phyloP scores from a whole-genome alignment of 805 yeast species.

The Isabelozyma gotoi region DNA sequence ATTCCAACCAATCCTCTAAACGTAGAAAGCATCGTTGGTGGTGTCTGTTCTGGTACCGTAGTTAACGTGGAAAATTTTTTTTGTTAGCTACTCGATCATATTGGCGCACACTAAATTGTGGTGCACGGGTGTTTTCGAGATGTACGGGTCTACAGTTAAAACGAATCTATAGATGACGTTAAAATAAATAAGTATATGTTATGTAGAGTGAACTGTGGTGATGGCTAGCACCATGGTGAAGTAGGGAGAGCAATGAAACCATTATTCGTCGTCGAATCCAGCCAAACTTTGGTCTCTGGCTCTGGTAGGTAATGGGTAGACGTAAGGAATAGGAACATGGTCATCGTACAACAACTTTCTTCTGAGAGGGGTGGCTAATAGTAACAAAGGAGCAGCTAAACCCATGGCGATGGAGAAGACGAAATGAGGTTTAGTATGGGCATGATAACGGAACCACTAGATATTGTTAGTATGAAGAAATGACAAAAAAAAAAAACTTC shows the following conservation, averaged over 20 bases:
- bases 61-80: neutral
- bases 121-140: neutral
- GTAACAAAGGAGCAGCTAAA: slow-evolving; percentile 62
- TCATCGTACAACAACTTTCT: slow-evolving; percentile 65
- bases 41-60: neutral
- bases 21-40: neutral
- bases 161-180: neutral
- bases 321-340: slow-evolving; percentile 63
- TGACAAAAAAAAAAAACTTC: neutral
- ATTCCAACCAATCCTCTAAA: neutral
- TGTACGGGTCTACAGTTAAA: neutral
- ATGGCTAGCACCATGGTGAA: neutral
- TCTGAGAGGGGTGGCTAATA: slow-evolving; percentile 66
- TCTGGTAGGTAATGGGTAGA: slow-evolving; percentile 57
- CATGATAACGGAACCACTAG: slow-evolving; percentile 74
- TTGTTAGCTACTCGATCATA: neutral
- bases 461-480: slow-evolving; percentile 18
- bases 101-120: neutral
- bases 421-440: slow-evolving; percentile 74
- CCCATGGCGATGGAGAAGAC: slow-evolving; percentile 67
- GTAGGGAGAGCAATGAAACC: neutral
- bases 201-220: neutral
- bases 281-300: slow-evolving; percentile 46
- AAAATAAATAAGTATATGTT: too few species aligned
- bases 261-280: slow-evolving; percentile 54